Base-by-base conservation (phyloP, 108 stramenopile genomes). In the Bacterosira constricta region DNA sequence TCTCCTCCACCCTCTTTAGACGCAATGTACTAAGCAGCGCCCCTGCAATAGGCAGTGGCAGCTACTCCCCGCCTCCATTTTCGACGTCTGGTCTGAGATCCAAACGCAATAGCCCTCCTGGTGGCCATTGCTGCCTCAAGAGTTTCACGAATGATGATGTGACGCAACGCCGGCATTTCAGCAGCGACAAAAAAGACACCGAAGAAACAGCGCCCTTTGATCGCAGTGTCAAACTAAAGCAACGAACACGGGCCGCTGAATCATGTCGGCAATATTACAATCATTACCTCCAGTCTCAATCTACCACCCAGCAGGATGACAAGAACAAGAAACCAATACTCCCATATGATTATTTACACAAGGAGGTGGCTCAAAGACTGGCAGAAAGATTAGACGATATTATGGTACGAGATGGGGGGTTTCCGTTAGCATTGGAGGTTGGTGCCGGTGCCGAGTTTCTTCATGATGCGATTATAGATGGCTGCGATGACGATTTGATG, bases 301-400 rank as follows among this genome's bases (percentile, higher is more conserved):
- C 51, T 29, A 36, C 41, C 4, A 23, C 45, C 23, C 18, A 27
- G 13, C 39, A 25, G 13, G 20, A 18, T 23, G 12, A 15, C 2
- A 42, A 5, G 12, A 44, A 27, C 35, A 49, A 17, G 32, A 34
- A 8, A 26, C 39, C 23, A 34, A 63, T 34, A 13, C 44, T 71
- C 31, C 77, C 77, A 13, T 92, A 93, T 69, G 86, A 89, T 39
- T 96, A 96, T 46, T 84, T 96, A 62, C 89, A 88, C 25, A 46
- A 80, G 42, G 92, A 92, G 73, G 86, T 93, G 51, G 91, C 92
- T 12, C 9, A 37, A 2, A 77, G 92, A 30, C 60, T 96, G 26
- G 89, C 92, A 3, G 95, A 91, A 73, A 86, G 95, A 46, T 66
- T 96, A 18, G 88, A 93, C 63, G 95, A 96, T 63, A 91, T 96